Conservation (phyloP, 306 rosid genomes). For the Oemleria cerasiformis region DNA sequence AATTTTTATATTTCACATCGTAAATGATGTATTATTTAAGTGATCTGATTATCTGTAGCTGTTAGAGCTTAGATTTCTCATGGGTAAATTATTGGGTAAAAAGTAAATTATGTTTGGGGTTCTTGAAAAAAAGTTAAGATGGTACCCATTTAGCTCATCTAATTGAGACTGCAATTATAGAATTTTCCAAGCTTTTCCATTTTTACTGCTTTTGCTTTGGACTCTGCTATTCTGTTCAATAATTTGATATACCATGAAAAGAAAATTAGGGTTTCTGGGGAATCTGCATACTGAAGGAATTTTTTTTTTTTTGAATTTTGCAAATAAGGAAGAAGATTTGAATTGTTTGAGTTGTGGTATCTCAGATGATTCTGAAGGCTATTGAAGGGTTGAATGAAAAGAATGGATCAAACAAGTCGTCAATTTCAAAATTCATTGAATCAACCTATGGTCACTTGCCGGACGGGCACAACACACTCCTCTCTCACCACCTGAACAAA, state of each 20-base stretch:
- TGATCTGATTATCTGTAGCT: not conserved
- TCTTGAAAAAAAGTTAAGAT: not conserved
- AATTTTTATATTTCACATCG: not conserved
- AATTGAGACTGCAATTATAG: not conserved
- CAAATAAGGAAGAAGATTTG: too few species aligned
- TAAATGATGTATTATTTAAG: not conserved
- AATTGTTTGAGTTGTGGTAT: not conserved
- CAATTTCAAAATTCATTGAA: slow-evolving; percentile 77
- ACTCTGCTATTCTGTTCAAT: not conserved
- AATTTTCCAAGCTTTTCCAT: not conserved
- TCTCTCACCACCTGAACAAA: slow-evolving; percentile 57
- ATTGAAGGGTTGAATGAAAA: slow-evolving; percentile 47
- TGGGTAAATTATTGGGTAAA: not conserved
- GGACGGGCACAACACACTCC: slow-evolving; percentile 53
- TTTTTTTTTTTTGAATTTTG: not conserved
- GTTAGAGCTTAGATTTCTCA: not conserved
- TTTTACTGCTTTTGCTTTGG: not conserved
- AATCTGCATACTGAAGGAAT: not conserved
- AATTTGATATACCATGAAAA: not conserved
- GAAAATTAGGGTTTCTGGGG: too few species aligned
- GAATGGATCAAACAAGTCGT: slow-evolving; percentile 69
- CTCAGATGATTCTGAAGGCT: slow-evolving; percentile 72
- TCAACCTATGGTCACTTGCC: slow-evolving; percentile 67
- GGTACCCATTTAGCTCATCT: not conserved
- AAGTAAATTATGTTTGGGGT: not conserved